Conservation (phyloP, 164 flowering plant species). For the Cinnamomum chago region DNA sequence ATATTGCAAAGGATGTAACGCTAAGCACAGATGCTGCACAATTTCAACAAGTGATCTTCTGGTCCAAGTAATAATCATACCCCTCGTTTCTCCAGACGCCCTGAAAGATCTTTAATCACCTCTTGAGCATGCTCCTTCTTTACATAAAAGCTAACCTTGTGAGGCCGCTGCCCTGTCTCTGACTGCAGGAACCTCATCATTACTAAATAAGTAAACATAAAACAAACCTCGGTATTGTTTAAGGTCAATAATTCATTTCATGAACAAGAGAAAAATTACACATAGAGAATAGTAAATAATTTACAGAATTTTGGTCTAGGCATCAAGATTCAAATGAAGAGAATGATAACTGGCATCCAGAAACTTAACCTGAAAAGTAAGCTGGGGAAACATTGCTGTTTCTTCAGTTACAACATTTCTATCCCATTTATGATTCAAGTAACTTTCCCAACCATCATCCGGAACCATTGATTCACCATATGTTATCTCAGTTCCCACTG, state of each 20-base stretch:
- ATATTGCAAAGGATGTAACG: background rate
- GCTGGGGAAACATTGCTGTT: constrained; percentile 71
- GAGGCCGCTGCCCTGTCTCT: constrained; percentile 85
- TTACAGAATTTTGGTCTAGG: background rate
- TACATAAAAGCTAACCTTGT: constrained; percentile 90
- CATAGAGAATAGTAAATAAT: background rate
- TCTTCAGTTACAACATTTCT: constrained; percentile 67
- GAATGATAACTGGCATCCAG: background rate
- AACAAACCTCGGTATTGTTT: background rate
- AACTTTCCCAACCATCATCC: constrained; percentile 80
- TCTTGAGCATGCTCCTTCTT: constrained; percentile 68
- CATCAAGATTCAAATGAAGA: background rate
- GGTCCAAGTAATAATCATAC: constrained; percentile 34
- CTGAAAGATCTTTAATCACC: constrained; percentile 57
- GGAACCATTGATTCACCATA: constrained; percentile 86
- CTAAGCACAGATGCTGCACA: background rate
- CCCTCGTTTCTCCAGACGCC: constrained; percentile 61
- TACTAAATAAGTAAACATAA: too few relatives aligned
- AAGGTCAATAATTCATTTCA: background rate
- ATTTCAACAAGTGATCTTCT: background rate
- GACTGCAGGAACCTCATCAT: constrained; percentile 44
- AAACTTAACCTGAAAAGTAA: constrained; percentile 69
- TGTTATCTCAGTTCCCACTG: constrained; percentile 97
- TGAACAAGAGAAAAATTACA: background rate
- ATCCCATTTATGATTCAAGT: constrained; percentile 82